Percentiles rank a stretch among this genome's conserved stretches.
Conservation (phyloP, 805 yeast genomes). For the Groenewaldozyma salmanticensis region DNA sequence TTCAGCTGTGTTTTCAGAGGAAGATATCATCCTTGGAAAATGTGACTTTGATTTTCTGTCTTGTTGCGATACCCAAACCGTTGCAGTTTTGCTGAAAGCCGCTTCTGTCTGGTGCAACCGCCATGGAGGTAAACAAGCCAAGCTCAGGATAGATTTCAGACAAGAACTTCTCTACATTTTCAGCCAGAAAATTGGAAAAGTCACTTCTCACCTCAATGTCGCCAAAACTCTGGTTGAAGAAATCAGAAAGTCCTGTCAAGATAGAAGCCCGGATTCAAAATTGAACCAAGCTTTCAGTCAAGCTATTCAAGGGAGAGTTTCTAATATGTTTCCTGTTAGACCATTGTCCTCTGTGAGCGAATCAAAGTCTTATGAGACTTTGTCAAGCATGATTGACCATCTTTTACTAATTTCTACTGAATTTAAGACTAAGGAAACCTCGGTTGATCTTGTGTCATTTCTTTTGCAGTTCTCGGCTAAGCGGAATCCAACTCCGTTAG, state of each 20-base stretch:
- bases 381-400: conserved; percentile 12
- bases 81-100: conserved; percentile 17
- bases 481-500: conserved; percentile 16
- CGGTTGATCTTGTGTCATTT: conserved; percentile 25
- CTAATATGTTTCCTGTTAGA: conserved; percentile 18
- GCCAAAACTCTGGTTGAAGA: conserved; percentile 1
- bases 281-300: background rate
- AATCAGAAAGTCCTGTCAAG: background rate
- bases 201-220: conserved; percentile 3
- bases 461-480: conserved; percentile 22
- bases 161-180: conserved; percentile 19
- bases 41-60: conserved; percentile 43
- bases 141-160: conserved; percentile 2
- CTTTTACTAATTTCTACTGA: conserved; percentile 11
- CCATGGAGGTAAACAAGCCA: background rate
- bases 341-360: conserved; percentile 13
- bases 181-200: conserved; percentile 8
- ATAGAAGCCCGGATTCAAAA: too few species aligned
- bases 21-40: conserved; percentile 32
- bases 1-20: conserved; percentile 25
- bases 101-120: conserved; percentile 36
- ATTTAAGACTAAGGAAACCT: conserved; percentile 12
- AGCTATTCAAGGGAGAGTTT: conserved; percentile 21
- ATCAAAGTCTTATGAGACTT: conserved; percentile 16
- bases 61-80: conserved; percentile 11